These are phyloP conservation scores for Zalaria obscura DNA, from an alignment of 2,329 filamentous ascomycete species.

Conservation along the genomic window DNA sequence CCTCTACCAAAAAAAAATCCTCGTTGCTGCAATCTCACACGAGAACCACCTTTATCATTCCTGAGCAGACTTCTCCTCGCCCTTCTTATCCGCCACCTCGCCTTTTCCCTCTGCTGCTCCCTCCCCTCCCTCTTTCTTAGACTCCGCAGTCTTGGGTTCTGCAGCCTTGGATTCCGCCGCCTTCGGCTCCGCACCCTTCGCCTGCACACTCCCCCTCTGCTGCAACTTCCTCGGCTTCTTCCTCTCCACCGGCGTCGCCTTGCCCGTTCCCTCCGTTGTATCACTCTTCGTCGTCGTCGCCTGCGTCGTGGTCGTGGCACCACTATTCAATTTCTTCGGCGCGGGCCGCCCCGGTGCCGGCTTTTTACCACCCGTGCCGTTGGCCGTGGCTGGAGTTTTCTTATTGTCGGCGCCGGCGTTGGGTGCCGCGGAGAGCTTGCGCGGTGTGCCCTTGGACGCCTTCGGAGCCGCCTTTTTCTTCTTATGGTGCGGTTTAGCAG, in stretches of 20 bases:
- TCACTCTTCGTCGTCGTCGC: background rate
- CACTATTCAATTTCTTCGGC: conserved; percentile 1
- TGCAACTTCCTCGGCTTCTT: background rate
- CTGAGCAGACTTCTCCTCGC: no score
- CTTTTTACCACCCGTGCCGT: conserved; percentile 2
- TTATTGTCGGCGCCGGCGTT: background rate
- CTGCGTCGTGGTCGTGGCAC: background rate
- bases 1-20: no score
- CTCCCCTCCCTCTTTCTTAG: no score
- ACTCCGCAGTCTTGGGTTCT: no score
- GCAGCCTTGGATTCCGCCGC: no score
- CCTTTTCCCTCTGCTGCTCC: no score
- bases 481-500: background rate
- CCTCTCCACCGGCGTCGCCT: background rate
- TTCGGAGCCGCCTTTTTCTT: background rate
- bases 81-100: no score
- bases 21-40: no score
- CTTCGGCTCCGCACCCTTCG: no score
- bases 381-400: no score
- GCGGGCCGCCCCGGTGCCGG: background rate
- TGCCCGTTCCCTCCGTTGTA: background rate
- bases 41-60: no score
- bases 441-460: conserved; percentile 2
- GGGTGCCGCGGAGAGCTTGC: conserved; percentile 1
- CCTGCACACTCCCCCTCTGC: background rate